A percentile compares a stretch with the other conserved stretches of the same genome.
Conservation (phyloP, 2,329 filamentous ascomycete genomes). For the Thielaviopsis punctulata region DNA sequence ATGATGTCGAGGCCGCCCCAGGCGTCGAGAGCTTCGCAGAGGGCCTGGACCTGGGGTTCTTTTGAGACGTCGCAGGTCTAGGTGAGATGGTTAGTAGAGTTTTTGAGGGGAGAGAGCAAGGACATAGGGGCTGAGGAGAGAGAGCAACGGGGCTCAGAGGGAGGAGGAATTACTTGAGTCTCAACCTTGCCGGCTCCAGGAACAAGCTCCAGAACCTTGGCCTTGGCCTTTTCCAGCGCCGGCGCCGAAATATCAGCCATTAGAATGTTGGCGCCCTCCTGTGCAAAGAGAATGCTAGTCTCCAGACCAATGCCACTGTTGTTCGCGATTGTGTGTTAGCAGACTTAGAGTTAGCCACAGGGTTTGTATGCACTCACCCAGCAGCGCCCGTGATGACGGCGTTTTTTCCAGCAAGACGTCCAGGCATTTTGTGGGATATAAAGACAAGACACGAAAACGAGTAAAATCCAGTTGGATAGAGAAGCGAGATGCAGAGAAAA, state of each 20-base stretch:
- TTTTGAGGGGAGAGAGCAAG: not conserved
- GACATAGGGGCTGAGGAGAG: too few species aligned
- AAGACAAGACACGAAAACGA: not conserved
- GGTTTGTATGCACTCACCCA: conserved; percentile 47
- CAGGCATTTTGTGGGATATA: conserved; percentile 14
- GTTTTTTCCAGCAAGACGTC: conserved; percentile 43
- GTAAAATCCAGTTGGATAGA: not conserved
- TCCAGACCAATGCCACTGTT: conserved; percentile 79
- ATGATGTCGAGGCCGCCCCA: conserved; percentile 85
- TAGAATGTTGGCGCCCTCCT: conserved; percentile 71
- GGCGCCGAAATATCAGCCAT: conserved; percentile 71
- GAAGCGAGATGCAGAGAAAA: not conserved
- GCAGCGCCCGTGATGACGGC: conserved; percentile 68
- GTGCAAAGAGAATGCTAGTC: conserved; percentile 74
- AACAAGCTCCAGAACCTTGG: conserved; percentile 58
- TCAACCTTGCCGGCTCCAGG: conserved; percentile 44
- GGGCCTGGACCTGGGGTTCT: conserved; percentile 58
- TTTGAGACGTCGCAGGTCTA: conserved; percentile 60
- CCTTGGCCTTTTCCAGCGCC: conserved; percentile 58
- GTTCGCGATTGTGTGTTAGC: too few species aligned
- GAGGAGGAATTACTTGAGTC: conserved; percentile 27
- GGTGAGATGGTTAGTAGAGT: not conserved
- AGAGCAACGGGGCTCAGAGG: too few species aligned
- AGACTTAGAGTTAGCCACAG: not conserved
- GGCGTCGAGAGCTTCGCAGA: conserved; percentile 56